Evolutionary conservation across 2,329 filamentous ascomycete genomes (phyloP).

Genomic region (Rhynchosporium agropyri): DNA sequence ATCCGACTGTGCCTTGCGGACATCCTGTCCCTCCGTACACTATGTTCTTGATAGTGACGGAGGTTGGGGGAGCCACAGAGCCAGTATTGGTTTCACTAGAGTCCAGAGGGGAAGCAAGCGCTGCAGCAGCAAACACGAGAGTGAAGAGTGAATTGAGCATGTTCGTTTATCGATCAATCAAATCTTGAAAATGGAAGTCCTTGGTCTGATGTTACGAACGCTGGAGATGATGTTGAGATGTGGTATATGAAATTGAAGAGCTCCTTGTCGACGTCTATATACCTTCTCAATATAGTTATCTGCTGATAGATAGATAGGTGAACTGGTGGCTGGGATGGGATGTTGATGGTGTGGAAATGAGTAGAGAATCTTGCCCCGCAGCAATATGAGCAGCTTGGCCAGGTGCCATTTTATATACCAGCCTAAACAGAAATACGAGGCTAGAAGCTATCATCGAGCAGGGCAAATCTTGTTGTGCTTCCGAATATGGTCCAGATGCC

Average conservation of each 20-base stretch:
- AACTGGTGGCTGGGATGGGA: slow-evolving; percentile 9
- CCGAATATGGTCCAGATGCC: slow-evolving; percentile 21
- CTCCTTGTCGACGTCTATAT: slow-evolving; percentile 27
- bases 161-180: slow-evolving; percentile 8
- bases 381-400: slow-evolving; percentile 26
- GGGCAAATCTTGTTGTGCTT: slow-evolving; percentile 13
- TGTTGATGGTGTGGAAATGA: slow-evolving; percentile 20
- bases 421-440: slow-evolving; percentile 28
- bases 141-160: slow-evolving; percentile 28
- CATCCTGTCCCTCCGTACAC: slow-evolving; percentile 32
- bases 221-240: slow-evolving; percentile 12
- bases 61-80: slow-evolving; percentile 15
- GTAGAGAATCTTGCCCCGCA: slow-evolving; percentile 17
- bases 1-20: slow-evolving; percentile 28
- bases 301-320: slow-evolving; percentile 8
- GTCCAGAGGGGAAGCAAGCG: slow-evolving; percentile 22
- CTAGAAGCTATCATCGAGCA: slow-evolving; percentile 6
- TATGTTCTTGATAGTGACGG: slow-evolving; percentile 31
- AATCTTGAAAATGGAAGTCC: background rate
- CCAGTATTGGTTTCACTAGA: slow-evolving; percentile 5
- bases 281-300: slow-evolving; percentile 17
- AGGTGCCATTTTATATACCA: slow-evolving; percentile 24
- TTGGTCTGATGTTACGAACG: slow-evolving; percentile 12
- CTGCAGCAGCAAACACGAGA: slow-evolving; percentile 25
- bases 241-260: slow-evolving; percentile 15